Conservation (phyloP, 2,329 filamentous ascomycete species). For the Ilyonectria sp. region DNA sequence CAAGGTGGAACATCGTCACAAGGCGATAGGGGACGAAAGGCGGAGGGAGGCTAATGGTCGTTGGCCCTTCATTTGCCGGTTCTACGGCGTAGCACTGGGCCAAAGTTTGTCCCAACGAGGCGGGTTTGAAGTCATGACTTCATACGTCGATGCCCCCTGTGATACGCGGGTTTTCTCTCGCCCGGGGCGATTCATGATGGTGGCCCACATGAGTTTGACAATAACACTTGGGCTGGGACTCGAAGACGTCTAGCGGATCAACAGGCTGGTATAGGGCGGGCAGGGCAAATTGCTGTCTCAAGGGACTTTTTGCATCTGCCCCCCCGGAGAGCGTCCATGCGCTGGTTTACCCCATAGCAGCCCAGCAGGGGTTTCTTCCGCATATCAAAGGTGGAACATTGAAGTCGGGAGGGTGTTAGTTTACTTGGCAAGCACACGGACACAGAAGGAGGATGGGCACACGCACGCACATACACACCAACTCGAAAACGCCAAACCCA, state of each 20-base stretch:
- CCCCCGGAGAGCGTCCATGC: slow-evolving; percentile 5
- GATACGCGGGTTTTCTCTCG: not conserved
- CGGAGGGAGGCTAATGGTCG: not conserved
- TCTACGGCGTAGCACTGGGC: not conserved
- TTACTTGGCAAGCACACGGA: not conserved
- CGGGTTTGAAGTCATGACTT: not conserved
- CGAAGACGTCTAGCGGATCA: not conserved
- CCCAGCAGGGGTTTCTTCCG: not conserved
- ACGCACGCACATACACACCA: too few species aligned
- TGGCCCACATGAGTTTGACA: not conserved
- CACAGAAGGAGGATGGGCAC: too few species aligned
- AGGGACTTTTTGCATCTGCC: not conserved
- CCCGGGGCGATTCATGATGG: not conserved
- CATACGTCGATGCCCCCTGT: not conserved
- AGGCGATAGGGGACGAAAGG: not conserved
- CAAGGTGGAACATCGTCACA: not conserved
- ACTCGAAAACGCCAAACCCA: too few species aligned
- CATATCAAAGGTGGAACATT: too few species aligned
- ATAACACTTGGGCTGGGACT: not conserved
- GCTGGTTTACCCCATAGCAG: not conserved
- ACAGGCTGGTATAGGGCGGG: not conserved
- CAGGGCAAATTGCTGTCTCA: not conserved
- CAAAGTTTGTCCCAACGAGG: not conserved
- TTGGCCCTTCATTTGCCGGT: not conserved
- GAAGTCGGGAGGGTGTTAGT: too few species aligned